These are phyloP conservation scores for Botrytis galanthina DNA, from an alignment of 2,329 filamentous ascomycete species.

Conservation along the genomic window DNA sequence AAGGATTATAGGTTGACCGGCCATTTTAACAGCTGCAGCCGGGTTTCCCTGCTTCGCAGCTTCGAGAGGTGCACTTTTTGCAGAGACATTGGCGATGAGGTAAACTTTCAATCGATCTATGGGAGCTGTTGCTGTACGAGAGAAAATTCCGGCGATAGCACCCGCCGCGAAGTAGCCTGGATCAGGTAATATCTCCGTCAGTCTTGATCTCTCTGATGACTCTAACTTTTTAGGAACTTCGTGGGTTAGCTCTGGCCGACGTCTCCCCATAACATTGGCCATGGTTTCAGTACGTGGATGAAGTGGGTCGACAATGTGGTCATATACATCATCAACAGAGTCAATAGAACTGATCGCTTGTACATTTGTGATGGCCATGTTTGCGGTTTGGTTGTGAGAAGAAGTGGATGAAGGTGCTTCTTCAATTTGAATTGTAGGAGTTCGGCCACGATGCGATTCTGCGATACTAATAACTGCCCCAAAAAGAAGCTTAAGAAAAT, in stretches of 20 bases:
- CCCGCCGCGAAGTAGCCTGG: conserved; percentile 96
- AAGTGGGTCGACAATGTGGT: conserved; percentile 9
- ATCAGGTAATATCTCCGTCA: conserved; percentile 59
- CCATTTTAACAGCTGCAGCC: conserved; percentile 61
- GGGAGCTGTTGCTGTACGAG: conserved; percentile 90
- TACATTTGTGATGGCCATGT: conserved; percentile 25
- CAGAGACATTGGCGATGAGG: conserved; percentile 83
- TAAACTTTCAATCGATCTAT: conserved; percentile 97
- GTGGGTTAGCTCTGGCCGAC: conserved; percentile 22
- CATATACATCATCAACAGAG: conserved; percentile 23
- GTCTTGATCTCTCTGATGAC: conserved; percentile 31
- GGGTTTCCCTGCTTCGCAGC: conserved; percentile 71
- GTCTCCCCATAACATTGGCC: conserved; percentile 7
- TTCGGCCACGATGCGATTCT: conserved; percentile 38
- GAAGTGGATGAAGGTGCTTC: conserved; percentile 13
- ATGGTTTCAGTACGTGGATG: conserved; percentile 10
- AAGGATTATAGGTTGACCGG: conserved; percentile 65
- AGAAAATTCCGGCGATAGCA: conserved; percentile 90
- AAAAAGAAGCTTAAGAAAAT: conserved; percentile 71
- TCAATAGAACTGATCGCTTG: conserved; percentile 23
- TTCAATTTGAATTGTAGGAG: conserved; percentile 20
- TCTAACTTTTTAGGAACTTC: conserved; percentile 25
- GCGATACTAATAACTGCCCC: conserved; percentile 71
- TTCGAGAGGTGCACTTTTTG: conserved; percentile 55
- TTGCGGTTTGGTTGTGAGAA: conserved; percentile 10